Conservation (phyloP, 1,284 basidiomycete species). For the Chondrostereum purpureum region DNA sequence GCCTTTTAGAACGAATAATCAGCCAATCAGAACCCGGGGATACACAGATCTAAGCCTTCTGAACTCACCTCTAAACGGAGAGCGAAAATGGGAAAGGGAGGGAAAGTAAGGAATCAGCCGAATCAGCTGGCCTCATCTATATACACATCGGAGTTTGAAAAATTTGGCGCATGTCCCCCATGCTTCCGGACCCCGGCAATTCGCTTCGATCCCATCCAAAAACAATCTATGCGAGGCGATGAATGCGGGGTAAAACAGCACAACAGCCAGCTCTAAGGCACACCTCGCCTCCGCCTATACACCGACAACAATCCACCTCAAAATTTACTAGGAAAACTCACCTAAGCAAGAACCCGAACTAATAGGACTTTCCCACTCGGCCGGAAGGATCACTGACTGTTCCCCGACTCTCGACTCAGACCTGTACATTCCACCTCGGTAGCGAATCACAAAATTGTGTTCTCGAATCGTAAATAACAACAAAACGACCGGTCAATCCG, state of each 20-base stretch:
- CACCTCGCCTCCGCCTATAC: no score
- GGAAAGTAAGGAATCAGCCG: slow-evolving; percentile 6
- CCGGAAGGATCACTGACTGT: no score
- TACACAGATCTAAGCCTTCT: not conserved
- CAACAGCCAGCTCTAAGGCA: no score
- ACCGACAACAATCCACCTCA: no score
- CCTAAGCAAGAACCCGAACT: no score
- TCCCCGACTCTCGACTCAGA: no score
- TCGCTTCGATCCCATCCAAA: not conserved
- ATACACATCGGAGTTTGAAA: slow-evolving; percentile 5
- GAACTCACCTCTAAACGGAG: slow-evolving; percentile 14
- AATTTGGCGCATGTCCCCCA: not conserved
- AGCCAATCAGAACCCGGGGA: not conserved
- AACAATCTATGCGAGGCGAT: not conserved
- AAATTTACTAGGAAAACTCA: no score
- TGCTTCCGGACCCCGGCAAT: not conserved
- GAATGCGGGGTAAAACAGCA: not conserved
- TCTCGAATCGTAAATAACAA: no score
- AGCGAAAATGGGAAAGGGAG: slow-evolving; percentile 8
- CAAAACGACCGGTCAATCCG: no score
- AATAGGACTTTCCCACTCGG: no score
- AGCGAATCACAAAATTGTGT: no score
- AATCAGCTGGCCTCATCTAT: slow-evolving; percentile 7
- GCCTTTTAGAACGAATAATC: slow-evolving; percentile 27
- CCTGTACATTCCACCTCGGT: no score